These are phyloP conservation scores for Henckelia pumila DNA, from an alignment of 257 asterid genomes.

Conservation along the genomic window DNA sequence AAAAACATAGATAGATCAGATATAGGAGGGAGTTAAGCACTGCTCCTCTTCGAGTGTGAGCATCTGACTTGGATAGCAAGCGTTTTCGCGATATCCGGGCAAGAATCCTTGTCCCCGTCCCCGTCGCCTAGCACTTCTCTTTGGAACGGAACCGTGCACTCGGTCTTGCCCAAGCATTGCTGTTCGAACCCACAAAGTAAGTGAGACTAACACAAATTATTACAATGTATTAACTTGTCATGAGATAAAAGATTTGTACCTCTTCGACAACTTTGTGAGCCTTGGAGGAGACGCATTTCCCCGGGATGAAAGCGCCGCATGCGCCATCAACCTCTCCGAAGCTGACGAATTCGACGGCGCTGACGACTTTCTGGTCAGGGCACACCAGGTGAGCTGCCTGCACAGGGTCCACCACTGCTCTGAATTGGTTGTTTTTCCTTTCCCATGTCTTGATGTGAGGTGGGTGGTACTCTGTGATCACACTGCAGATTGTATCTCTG, in stretches of 20 bases:
- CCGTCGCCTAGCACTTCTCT: slow-evolving; percentile 36
- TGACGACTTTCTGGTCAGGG: slow-evolving; percentile 47
- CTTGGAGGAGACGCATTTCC: slow-evolving; percentile 50
- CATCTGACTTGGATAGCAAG: slow-evolving; percentile 72
- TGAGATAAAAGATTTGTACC: slow-evolving; percentile 23
- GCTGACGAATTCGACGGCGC: slow-evolving; percentile 55
- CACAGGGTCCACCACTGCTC: slow-evolving; percentile 28
- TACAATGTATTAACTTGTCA: no score
- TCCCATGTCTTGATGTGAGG: slow-evolving; percentile 50
- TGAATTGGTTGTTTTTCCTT: slow-evolving; percentile 39
- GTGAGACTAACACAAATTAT: no score
- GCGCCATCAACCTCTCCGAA: slow-evolving; percentile 66
- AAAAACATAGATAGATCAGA: no score
- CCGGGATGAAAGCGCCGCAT: slow-evolving; percentile 52
- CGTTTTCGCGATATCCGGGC: slow-evolving; percentile 52
- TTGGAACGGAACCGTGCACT: slow-evolving; percentile 61
- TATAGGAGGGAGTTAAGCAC: slow-evolving; percentile 1
- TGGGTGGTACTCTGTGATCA: slow-evolving; percentile 51
- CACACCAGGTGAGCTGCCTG: slow-evolving; percentile 58
- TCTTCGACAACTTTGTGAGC: slow-evolving; percentile 39
- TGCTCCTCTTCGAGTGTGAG: slow-evolving; percentile 23
- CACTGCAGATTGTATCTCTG: slow-evolving; percentile 78
- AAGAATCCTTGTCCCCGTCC: slow-evolving; percentile 36
- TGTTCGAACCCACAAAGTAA: slow-evolving; percentile 21
- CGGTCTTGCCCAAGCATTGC: slow-evolving; percentile 66